Conservation (phyloP, 1,284 basidiomycete genomes). For the Trichosporon faecale region DNA sequence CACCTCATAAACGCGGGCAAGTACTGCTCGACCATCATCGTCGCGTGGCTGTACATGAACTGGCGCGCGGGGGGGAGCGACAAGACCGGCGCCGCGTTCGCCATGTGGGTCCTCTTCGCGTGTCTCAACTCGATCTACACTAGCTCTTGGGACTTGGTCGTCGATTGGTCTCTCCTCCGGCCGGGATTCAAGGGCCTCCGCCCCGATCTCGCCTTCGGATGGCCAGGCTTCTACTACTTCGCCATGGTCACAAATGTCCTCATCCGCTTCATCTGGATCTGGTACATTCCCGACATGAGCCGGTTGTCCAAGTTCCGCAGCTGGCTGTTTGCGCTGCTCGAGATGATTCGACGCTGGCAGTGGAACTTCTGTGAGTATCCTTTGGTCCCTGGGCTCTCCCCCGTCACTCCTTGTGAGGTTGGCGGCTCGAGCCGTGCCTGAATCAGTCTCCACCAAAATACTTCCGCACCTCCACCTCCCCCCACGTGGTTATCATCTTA, state of each 20-base stretch:
- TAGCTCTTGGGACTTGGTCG: constrained; percentile 65
- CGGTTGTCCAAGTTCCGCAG: constrained; percentile 60
- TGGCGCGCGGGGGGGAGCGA: constrained; percentile 63
- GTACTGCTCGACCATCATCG: constrained; percentile 65
- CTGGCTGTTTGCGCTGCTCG: constrained; percentile 69
- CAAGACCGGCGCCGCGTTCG: constrained; percentile 57
- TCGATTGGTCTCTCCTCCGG: constrained; percentile 63
- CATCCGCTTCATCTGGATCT: constrained; percentile 75
- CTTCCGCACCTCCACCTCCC: too few relatives aligned
- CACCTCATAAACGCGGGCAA: constrained; percentile 87
- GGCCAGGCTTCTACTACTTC: constrained; percentile 54
- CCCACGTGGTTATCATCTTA: not conserved
- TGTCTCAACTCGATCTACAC: constrained; percentile 68
- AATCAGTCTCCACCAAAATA: too few relatives aligned
- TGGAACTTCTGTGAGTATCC: constrained; percentile 82
- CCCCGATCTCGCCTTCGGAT: constrained; percentile 67
- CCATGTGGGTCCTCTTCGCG: constrained; percentile 63
- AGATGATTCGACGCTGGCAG: constrained; percentile 76
- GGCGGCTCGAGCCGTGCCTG: too few relatives aligned
- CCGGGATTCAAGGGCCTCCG: constrained; percentile 68
- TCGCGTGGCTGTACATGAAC: constrained; percentile 64
- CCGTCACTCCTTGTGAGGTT: too few relatives aligned
- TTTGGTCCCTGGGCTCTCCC: too few relatives aligned
- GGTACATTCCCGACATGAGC: constrained; percentile 65
- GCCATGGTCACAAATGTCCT: constrained; percentile 63